These are phyloP conservation scores for Colletotrichum sp. DNA, from an alignment of 2,329 filamentous ascomycete species.

Conservation along the genomic window DNA sequence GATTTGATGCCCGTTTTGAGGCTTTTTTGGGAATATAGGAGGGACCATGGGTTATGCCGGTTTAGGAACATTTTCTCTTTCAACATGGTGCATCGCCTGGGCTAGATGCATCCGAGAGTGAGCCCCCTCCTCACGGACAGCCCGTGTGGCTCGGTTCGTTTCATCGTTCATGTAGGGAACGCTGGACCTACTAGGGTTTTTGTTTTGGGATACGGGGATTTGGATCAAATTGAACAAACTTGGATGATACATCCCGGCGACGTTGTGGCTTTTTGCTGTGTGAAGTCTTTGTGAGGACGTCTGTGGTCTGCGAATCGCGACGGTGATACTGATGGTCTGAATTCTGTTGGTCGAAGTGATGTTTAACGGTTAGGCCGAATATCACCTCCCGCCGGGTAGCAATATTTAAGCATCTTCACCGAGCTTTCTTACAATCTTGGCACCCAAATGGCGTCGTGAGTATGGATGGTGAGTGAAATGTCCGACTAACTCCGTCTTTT, in stretches of 20 bases:
- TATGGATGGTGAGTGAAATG: neutral
- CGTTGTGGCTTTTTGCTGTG: neutral
- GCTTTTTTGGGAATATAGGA: neutral
- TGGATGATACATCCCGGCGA: neutral
- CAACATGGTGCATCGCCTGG: neutral
- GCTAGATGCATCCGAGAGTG: neutral
- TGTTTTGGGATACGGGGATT: neutral
- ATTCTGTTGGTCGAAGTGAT: neutral
- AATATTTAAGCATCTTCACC: neutral
- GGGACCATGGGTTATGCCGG: neutral
- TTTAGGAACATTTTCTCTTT: neutral
- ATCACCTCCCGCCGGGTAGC: neutral
- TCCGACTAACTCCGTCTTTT: rapidly evolving
- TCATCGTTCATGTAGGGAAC: neutral
- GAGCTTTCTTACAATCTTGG: rapidly evolving
- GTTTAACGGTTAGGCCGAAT: neutral
- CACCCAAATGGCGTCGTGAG: neutral
- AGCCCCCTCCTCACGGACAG: neutral
- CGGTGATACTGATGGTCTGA: rapidly evolving
- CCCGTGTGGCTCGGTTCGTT: neutral
- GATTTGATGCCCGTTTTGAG: neutral
- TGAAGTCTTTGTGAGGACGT: neutral
- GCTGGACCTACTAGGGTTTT: neutral
- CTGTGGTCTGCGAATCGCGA: neutral
- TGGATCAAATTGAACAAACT: neutral